These are phyloP conservation scores for Polyplosphaeria fusca DNA, from an alignment of 495 filamentous ascomycete species.

Conservation along the genomic window DNA sequence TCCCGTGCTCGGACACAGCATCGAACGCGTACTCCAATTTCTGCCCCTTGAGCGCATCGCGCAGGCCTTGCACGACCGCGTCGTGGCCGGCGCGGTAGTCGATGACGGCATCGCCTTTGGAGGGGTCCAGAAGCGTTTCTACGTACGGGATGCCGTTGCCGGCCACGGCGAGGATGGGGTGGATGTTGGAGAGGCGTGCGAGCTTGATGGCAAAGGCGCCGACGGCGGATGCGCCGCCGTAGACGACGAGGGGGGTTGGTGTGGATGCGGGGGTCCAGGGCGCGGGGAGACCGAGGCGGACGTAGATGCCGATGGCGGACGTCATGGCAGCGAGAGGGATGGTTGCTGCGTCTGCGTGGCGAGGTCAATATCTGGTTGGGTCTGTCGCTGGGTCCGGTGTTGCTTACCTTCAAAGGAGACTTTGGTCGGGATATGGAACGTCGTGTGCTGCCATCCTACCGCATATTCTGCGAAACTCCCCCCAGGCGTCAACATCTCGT, in stretches of 20 bases:
- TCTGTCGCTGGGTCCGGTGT: background rate
- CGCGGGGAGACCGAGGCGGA: constrained; percentile 56
- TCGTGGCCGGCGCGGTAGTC: constrained; percentile 67
- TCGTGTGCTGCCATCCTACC: constrained; percentile 60
- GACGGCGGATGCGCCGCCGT: constrained; percentile 65
- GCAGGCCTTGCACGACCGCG: constrained; percentile 51
- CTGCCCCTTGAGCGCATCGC: constrained; percentile 45
- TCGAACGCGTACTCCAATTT: constrained; percentile 55
- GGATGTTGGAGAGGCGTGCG: constrained; percentile 63
- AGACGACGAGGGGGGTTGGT: constrained; percentile 58
- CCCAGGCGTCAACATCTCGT: constrained; percentile 53
- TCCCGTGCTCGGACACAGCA: constrained; percentile 56
- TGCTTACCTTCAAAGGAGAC: constrained; percentile 64
- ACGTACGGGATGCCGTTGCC: constrained; percentile 58
- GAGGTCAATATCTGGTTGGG: background rate
- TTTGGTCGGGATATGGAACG: constrained; percentile 64
- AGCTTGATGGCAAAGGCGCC: constrained; percentile 68
- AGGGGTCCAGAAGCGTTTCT: constrained; percentile 55
- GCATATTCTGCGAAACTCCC: constrained; percentile 73
- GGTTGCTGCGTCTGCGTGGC: constrained; percentile 58
- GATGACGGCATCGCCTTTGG: constrained; percentile 65
- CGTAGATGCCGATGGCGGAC: constrained; percentile 62
- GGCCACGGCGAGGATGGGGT: constrained; percentile 69
- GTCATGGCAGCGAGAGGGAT: constrained; percentile 75
- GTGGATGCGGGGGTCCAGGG: constrained; percentile 53